A percentile compares a stretch with the other conserved stretches of the same genome.
These are phyloP conservation scores for Phaseolus lunatus DNA, from an alignment of 306 rosid genomes.

Conservation along the genomic window DNA sequence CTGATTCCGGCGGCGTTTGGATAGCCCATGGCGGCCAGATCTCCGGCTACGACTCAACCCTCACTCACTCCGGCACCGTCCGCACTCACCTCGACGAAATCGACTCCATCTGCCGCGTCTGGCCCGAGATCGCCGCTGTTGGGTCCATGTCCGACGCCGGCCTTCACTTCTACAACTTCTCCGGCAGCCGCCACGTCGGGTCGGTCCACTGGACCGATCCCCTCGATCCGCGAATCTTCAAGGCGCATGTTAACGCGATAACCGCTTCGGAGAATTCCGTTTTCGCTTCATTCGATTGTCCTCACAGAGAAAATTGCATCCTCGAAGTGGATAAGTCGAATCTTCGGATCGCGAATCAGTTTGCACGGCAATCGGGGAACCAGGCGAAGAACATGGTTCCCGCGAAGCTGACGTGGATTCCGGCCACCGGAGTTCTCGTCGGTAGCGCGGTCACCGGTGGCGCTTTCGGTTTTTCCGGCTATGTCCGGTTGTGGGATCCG, in stretches of 20 bases:
- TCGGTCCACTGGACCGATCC: slow-evolving; percentile 80
- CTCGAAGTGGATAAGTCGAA: slow-evolving; percentile 73
- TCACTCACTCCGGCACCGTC: slow-evolving; percentile 61
- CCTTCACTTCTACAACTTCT: slow-evolving; percentile 81
- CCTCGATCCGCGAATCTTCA: slow-evolving; percentile 78
- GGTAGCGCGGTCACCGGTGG: slow-evolving; percentile 67
- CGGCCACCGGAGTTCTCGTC: slow-evolving; percentile 59
- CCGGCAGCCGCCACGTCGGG: slow-evolving; percentile 67
- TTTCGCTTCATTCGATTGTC: slow-evolving; percentile 74
- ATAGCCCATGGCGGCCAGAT: slow-evolving; percentile 90
- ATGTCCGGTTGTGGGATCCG: slow-evolving; percentile 79
- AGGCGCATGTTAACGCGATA: slow-evolving; percentile 77
- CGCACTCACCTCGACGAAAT: slow-evolving; percentile 81
- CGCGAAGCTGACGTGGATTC: slow-evolving; percentile 71
- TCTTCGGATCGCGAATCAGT: slow-evolving; percentile 58
- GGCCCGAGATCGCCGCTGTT: slow-evolving; percentile 76
- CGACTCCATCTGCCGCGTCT: slow-evolving; percentile 70
- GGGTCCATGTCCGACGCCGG: slow-evolving; percentile 72
- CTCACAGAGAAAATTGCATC: slow-evolving; percentile 73
- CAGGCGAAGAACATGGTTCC: slow-evolving; percentile 72
- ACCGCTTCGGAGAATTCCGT: slow-evolving; percentile 57
- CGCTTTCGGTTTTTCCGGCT: slow-evolving; percentile 84
- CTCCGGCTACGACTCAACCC: slow-evolving; percentile 75
- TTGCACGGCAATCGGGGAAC: slow-evolving; percentile 73
- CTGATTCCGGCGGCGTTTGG: slow-evolving; percentile 77